A percentile compares a stretch with the other conserved stretches of the same genome.
Evolutionary conservation across 345 rosid species (phyloP).

Genomic region (Syzygium oleosum): DNA sequence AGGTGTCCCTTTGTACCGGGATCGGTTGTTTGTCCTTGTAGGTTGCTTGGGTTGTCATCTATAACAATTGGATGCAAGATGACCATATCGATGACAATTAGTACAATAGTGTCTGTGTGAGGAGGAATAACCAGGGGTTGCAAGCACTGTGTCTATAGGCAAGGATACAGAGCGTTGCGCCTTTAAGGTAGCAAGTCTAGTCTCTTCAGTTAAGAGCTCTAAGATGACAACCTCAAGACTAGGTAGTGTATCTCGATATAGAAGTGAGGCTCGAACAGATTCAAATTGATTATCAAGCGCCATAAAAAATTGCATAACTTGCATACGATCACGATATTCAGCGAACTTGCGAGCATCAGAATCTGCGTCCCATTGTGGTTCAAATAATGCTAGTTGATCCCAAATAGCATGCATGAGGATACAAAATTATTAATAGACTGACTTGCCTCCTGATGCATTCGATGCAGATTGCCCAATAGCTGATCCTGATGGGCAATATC

Average conservation of each 20-base stretch:
- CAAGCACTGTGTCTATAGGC: too few species aligned
- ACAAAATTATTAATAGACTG: neutral
- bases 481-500: rapidly evolving
- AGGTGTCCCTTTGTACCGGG: too few species aligned
- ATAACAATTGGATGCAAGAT: too few species aligned
- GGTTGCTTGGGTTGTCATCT: too few species aligned
- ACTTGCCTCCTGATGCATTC: neutral
- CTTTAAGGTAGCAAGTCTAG: neutral
- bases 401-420: neutral
- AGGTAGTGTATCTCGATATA: neutral
- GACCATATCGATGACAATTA: too few species aligned
- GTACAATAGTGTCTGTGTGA: too few species aligned
- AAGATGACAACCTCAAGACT: neutral
- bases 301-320: neutral
- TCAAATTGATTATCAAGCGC: neutral
- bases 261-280: neutral
- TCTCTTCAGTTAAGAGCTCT: neutral
- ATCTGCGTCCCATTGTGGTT: neutral
- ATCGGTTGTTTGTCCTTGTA: too few species aligned
- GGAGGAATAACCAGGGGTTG: too few species aligned
- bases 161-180: too few species aligned
- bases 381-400: neutral
- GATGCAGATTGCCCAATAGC: neutral
- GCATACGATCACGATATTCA: neutral
- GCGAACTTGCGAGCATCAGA: neutral